Evolutionary conservation across 2,329 filamentous ascomycete genomes (phyloP), one percentile per base, ranked within the genome.

Genomic region (Penicillium thymicola): DNA sequence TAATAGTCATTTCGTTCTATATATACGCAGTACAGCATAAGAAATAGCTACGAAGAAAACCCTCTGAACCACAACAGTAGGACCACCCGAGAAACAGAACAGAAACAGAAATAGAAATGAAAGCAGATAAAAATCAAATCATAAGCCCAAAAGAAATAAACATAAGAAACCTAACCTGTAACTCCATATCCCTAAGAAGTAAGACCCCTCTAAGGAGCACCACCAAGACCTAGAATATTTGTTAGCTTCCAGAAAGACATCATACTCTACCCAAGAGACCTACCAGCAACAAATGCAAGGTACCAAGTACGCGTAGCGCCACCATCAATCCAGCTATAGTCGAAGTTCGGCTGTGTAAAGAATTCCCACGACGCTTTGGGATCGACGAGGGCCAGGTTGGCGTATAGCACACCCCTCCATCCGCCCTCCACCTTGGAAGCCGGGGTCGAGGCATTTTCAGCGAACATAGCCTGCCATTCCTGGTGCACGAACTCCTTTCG

Each of bases 291-390:
- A 73, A 86, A 90, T 40, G 88, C 87, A 75, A 95, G 75, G 76
- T 92, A 95, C 91, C 91, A 96, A 28, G 90, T 93, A 74, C 86
- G 78, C 67, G 86, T 89, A 2, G 90, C 90, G 16, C 94, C 93
- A 1, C 89, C 90, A 75, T 97, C 77, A 53, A 79, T 72, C 83
- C 85, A 90, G 41, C 75, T 73, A 36, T 82, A 78, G 67, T 92
- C 81, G 67, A 94, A 93, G 16, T 81, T 76, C 0, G 77, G 71
- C 59, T 83, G 78, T 1, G 80, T 81, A 71, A 99, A 97, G 73
- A 93, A 96, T 0, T 81, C 71, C 79, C 85, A 97, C 23, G 89
- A 85, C 7, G 82, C 76, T 51, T 72, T 74, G 0, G 93, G 85
- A 69, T 96, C 84, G 40, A 92, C 79, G 8, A 92, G 85, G 0